Conservation (phyloP, 225 moss, liverwort and hornwort species). For the Asterella californica region DNA sequence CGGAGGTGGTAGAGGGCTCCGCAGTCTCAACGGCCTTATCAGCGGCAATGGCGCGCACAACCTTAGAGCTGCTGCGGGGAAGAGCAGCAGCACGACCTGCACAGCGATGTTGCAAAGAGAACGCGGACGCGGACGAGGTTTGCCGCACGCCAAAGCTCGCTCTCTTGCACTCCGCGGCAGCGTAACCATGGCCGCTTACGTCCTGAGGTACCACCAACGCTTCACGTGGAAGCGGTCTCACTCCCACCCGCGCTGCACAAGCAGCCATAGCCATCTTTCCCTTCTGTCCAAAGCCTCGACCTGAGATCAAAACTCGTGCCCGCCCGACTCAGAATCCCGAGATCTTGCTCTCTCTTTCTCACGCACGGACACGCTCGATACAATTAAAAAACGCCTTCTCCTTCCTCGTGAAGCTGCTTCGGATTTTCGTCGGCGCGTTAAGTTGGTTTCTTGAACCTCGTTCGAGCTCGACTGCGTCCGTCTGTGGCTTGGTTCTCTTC, state of each 20-base stretch:
- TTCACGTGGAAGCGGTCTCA: constrained; percentile 2
- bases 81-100: background rate
- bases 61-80: constrained; percentile 1
- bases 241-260: constrained; percentile 27
- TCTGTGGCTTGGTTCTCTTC: background rate
- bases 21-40: constrained; percentile 33
- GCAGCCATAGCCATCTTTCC: constrained; percentile 23
- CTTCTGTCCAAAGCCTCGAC: background rate
- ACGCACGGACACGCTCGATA: background rate
- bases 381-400: background rate
- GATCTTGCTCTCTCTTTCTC: background rate
- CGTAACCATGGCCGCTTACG: background rate
- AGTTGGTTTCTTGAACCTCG: background rate
- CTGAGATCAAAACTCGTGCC: background rate
- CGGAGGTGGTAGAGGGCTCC: constrained; percentile 16
- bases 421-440: background rate
- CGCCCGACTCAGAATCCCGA: no score
- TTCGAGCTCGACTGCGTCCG: background rate
- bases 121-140: background rate
- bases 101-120: constrained; percentile 5
- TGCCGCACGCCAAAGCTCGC: constrained; percentile 18
- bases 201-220: background rate
- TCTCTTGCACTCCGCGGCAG: background rate
- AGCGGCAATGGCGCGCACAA: constrained; percentile 29
- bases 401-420: background rate